Evolutionary conservation across 257 asterid species (phyloP).

Genomic region (Ballota nigra): DNA sequence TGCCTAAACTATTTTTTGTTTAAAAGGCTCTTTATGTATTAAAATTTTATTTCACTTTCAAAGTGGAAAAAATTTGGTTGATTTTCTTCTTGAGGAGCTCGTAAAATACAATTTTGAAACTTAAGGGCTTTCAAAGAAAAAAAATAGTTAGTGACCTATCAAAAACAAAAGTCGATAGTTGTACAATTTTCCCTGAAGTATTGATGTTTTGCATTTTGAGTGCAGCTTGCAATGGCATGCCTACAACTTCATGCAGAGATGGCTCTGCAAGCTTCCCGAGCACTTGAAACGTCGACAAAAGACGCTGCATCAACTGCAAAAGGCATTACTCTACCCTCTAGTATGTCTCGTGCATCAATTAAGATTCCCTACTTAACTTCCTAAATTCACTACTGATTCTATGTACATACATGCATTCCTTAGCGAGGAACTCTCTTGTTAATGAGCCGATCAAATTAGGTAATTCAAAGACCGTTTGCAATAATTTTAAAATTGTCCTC

Average conservation of each 20-base stretch:
- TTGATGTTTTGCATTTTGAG: not conserved
- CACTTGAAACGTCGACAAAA: slow-evolving; percentile 44
- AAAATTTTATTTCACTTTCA: no score
- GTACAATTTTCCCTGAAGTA: not conserved
- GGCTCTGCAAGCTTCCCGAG: slow-evolving; percentile 88
- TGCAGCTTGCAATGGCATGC: slow-evolving; percentile 89
- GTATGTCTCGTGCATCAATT: slow-evolving; percentile 36
- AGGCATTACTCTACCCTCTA: slow-evolving; percentile 45
- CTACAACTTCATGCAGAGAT: slow-evolving; percentile 90
- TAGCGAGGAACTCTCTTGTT: not conserved
- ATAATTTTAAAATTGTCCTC: no score
- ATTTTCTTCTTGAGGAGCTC: not conserved
- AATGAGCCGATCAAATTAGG: not conserved
- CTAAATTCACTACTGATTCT: not conserved
- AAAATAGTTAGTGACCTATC: not conserved
- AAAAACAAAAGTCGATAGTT: no score
- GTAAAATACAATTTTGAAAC: not conserved
- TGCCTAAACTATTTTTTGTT: no score
- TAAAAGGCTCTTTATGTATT: no score
- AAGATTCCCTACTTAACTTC: slow-evolving; percentile 48
- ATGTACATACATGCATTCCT: slow-evolving; percentile 13
- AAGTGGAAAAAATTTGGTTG: no score
- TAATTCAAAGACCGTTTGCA: no score
- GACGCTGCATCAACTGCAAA: slow-evolving; percentile 28
- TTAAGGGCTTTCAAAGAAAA: not conserved